A percentile compares a stretch with the other conserved stretches of the same genome.
phyloP scores from a whole-genome alignment of 768 basidiomycete species.

The Neoboletus brunneissimus region DNA sequence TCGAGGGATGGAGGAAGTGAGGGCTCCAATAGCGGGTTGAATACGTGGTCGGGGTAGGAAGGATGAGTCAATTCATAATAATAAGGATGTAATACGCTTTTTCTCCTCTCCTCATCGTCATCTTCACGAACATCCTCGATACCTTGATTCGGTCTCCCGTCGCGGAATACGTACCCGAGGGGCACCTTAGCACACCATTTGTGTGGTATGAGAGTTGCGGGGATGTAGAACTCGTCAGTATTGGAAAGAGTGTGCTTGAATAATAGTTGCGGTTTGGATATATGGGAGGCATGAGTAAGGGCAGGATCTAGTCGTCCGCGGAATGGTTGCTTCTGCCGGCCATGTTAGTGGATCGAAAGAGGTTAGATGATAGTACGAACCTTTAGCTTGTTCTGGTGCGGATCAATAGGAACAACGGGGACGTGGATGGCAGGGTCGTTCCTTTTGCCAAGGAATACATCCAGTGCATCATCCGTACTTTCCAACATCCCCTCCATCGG shows the following conservation, averaged over 20 bases:
- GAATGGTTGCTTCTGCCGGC: slow-evolving; percentile 33
- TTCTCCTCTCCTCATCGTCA: slow-evolving; percentile 17
- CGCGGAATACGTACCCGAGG: slow-evolving; percentile 57
- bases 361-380: slow-evolving; percentile 17
- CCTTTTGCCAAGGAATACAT: slow-evolving; percentile 68
- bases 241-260: slow-evolving; percentile 68
- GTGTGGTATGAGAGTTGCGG: slow-evolving; percentile 51
- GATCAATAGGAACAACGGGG: slow-evolving; percentile 36
- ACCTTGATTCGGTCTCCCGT: slow-evolving; percentile 26
- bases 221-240: slow-evolving; percentile 57
- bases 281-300: slow-evolving; percentile 69
- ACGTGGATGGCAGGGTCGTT: slow-evolving; percentile 65
- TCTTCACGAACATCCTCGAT: slow-evolving; percentile 12
- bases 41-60: slow-evolving; percentile 68
- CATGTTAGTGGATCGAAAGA: slow-evolving; percentile 6
- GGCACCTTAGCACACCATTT: slow-evolving; percentile 87
- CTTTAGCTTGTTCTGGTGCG: slow-evolving; percentile 30
- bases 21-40: slow-evolving; percentile 47
- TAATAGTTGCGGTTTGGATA: slow-evolving; percentile 77
- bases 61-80: slow-evolving; percentile 79
- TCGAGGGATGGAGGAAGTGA: slow-evolving; percentile 58
- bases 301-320: slow-evolving; percentile 54
- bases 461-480: slow-evolving; percentile 79
- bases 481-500: slow-evolving; percentile 84
- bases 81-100: slow-evolving; percentile 66